phyloP scores from a whole-genome alignment of 352 stramenopile species.

The Phytophthora kernoviae region DNA sequence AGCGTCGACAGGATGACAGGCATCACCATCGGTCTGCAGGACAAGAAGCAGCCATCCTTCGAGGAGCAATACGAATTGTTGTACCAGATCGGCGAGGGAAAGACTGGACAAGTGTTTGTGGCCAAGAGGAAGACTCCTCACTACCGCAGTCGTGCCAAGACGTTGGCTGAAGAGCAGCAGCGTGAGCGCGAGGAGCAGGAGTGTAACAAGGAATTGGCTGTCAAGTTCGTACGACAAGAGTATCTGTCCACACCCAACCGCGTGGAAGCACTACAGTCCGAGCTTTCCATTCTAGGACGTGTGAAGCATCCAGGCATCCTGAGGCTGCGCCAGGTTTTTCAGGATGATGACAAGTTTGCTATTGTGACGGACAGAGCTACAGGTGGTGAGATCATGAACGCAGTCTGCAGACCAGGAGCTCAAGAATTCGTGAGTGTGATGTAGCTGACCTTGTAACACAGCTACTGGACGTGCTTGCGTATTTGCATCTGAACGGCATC shows the following conservation, averaged over 20 bases:
- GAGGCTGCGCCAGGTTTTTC: slow-evolving; percentile 65
- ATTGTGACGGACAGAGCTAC: slow-evolving; percentile 72
- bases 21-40: slow-evolving; percentile 10
- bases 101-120: slow-evolving; percentile 75
- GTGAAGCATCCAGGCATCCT: slow-evolving; percentile 66
- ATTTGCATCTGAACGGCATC: slow-evolving; percentile 74
- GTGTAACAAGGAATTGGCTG: slow-evolving; percentile 58
- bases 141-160: slow-evolving; percentile 34
- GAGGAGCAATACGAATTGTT: slow-evolving; percentile 73
- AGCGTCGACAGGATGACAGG: slow-evolving; percentile 5
- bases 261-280: slow-evolving; percentile 61
- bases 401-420: slow-evolving; percentile 34
- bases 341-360: slow-evolving; percentile 66
- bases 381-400: slow-evolving; percentile 72
- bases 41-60: slow-evolving; percentile 40
- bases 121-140: slow-evolving; percentile 35
- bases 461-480: slow-evolving; percentile 66
- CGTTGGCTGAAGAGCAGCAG: slow-evolving; percentile 51
- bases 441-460: slow-evolving; percentile 68
- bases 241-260: slow-evolving; percentile 78
- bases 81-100: slow-evolving; percentile 76
- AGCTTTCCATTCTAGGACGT: slow-evolving; percentile 63
- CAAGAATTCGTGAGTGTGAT: slow-evolving; percentile 58
- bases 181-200: slow-evolving; percentile 60
- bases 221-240: slow-evolving; percentile 69